Percentiles rank a stretch among this genome's conserved stretches.
phyloP scores from a whole-genome alignment of 805 yeast genomes.

The Dipodascus albidus region DNA sequence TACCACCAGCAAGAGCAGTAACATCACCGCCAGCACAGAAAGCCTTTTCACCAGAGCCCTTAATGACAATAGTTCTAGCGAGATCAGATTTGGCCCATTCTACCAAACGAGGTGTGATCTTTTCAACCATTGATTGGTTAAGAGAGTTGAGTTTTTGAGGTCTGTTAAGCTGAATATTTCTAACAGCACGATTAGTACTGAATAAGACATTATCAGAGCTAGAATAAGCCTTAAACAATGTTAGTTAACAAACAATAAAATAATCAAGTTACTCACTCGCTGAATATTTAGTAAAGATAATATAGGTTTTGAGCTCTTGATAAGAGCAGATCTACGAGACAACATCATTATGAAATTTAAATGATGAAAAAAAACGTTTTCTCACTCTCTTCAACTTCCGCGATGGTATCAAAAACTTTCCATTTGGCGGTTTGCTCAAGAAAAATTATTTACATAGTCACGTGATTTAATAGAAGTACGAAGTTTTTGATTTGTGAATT shows the following conservation, averaged over 20 bases:
- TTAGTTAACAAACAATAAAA: no score
- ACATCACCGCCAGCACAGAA: conserved; percentile 98
- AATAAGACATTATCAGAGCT: conserved; percentile 45
- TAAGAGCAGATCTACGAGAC: not conserved
- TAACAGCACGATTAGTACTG: conserved; percentile 47
- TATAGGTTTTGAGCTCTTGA: not conserved
- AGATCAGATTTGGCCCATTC: conserved; percentile 66
- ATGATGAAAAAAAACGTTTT: no score
- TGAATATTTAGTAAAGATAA: not conserved
- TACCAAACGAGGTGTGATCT: conserved; percentile 57
- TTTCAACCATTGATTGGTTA: conserved; percentile 59
- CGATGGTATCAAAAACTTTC: not conserved
- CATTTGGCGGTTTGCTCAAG: not conserved
- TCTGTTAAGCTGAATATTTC: conserved; percentile 69
- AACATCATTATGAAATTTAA: not conserved
- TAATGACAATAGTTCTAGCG: conserved; percentile 55
- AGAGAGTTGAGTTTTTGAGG: conserved; percentile 78
- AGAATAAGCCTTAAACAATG: not conserved
- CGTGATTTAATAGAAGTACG: not conserved
- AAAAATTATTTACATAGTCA: not conserved
- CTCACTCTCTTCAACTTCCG: not conserved
- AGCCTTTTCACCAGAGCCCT: conserved; percentile 50
- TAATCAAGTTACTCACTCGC: not conserved
- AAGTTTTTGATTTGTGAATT: no score
- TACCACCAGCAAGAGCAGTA: conserved; percentile 49